Conservation (phyloP, 2,329 filamentous ascomycete species). For the Cytospora chrysosperma region DNA sequence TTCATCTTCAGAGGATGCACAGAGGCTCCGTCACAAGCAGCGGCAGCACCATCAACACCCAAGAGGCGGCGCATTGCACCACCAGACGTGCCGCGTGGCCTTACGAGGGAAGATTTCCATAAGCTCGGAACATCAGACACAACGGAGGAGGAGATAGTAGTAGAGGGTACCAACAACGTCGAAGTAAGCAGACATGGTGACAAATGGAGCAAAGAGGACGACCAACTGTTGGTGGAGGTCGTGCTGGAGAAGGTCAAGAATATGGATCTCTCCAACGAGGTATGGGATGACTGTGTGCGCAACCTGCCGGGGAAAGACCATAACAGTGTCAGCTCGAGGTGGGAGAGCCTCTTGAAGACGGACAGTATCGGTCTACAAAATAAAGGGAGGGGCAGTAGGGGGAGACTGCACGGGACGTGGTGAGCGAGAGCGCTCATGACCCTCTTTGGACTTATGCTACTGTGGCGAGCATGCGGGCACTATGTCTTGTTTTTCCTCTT, state of each 20-base stretch:
- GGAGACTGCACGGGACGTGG: conserved; percentile 56
- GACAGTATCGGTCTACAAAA: conserved; percentile 60
- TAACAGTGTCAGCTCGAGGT: conserved; percentile 55
- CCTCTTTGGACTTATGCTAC: conserved; percentile 1
- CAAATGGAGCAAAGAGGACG: conserved; percentile 62
- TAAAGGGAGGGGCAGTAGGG: conserved; percentile 42
- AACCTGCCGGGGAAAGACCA: conserved; percentile 58
- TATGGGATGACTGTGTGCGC: conserved; percentile 67
- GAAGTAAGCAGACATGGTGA: conserved; percentile 46
- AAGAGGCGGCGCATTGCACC: conserved; percentile 62
- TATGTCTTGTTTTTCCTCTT: conserved; percentile 12
- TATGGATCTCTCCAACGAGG: conserved; percentile 52
- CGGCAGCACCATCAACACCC: conserved; percentile 48
- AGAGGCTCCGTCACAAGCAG: conserved; percentile 25
- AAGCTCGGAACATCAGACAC: conserved; percentile 32
- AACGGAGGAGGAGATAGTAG: not conserved
- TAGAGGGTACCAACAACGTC: conserved; percentile 39
- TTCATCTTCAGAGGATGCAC: conserved; percentile 16
- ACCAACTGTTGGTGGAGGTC: conserved; percentile 64
- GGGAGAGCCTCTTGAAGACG: conserved; percentile 60
- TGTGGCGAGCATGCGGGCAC: not conserved
- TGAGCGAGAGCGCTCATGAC: conserved; percentile 36
- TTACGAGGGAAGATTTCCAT: conserved; percentile 60
- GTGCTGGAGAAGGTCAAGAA: conserved; percentile 63
- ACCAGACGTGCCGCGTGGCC: conserved; percentile 58